Evolutionary conservation across 805 yeast genomes (phyloP).

Genomic region (Lipomyces oligophaga): DNA sequence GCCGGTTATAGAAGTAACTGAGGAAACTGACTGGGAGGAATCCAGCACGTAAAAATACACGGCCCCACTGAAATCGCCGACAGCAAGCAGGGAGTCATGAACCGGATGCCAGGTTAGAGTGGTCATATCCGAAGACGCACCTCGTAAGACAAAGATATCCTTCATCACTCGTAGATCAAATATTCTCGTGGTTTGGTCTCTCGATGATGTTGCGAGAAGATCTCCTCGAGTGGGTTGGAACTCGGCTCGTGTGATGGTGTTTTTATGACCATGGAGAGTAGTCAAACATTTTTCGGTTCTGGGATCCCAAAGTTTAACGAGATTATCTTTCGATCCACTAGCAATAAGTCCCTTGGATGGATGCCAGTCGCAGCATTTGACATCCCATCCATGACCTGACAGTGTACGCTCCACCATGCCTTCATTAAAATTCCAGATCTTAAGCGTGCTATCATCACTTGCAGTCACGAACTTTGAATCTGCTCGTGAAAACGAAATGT

Average conservation of each 20-base stretch:
- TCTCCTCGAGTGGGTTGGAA: constrained; percentile 82
- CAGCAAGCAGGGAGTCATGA: constrained; percentile 71
- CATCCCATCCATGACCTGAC: constrained; percentile 98
- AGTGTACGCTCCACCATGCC: constrained; percentile 76
- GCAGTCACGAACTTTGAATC: constrained; percentile 91
- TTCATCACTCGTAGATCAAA: constrained; percentile 86
- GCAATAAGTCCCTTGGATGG: constrained; percentile 79
- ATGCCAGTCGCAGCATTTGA: constrained; percentile 97
- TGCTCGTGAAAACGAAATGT: constrained; percentile 77
- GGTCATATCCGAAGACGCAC: constrained; percentile 78
- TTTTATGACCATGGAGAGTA: constrained; percentile 87
- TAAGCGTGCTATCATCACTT: constrained; percentile 85
- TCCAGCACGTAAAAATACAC: constrained; percentile 72
- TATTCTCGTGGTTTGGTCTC: constrained; percentile 83
- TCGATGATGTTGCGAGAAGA: constrained; percentile 76
- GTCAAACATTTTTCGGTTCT: constrained; percentile 66
- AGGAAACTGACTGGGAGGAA: constrained; percentile 33
- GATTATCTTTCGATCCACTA: constrained; percentile 92
- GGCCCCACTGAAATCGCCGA: constrained; percentile 89
- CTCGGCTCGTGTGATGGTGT: constrained; percentile 79
- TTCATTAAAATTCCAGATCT: constrained; percentile 91
- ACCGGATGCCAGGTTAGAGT: constrained; percentile 91
- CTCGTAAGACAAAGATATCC: constrained; percentile 66
- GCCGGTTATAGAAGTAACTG: no score
- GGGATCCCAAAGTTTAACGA: constrained; percentile 95